A percentile compares a stretch with the other conserved stretches of the same genome.
These are phyloP conservation scores for Ajuga chamaepitys DNA, from an alignment of 257 asterid species.

Conservation along the genomic window DNA sequence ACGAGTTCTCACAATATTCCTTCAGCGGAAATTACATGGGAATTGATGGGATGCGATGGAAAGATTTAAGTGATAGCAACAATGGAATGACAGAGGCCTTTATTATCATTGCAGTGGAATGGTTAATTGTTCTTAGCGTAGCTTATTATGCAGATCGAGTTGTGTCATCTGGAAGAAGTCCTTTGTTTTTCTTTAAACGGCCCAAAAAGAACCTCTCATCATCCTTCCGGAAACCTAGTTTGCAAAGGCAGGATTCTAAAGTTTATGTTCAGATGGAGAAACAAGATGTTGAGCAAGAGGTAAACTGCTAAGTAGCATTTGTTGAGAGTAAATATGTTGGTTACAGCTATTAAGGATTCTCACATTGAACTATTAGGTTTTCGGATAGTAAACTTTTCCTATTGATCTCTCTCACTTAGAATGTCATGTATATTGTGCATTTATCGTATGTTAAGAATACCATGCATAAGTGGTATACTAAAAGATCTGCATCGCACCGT, in stretches of 20 bases:
- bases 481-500: neutral
- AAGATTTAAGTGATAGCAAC: constrained; percentile 45
- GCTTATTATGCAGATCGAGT: constrained; percentile 76
- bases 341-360: neutral
- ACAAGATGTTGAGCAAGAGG: constrained; percentile 82
- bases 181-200: constrained; percentile 44
- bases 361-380: neutral
- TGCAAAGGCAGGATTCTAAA: constrained; percentile 66
- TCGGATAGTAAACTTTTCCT: neutral
- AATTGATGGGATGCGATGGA: constrained; percentile 91
- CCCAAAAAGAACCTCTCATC: constrained; percentile 38
- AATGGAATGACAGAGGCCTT: constrained; percentile 76
- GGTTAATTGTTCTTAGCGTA: constrained; percentile 65
- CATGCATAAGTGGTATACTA: neutral
- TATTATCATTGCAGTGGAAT: constrained; percentile 67
- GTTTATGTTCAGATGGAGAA: constrained; percentile 70
- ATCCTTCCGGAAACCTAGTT: constrained; percentile 59
- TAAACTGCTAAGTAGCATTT: constrained; percentile 12
- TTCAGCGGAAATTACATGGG: constrained; percentile 70
- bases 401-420: neutral
- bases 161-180: constrained; percentile 64
- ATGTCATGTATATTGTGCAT: neutral
- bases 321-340: neutral
- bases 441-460: neutral
- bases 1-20: constrained; percentile 73